Evolutionary conservation across 768 basidiomycete genomes (phyloP), one percentile per base, ranked within the genome.

Genomic region (Boletus sensibilis): DNA sequence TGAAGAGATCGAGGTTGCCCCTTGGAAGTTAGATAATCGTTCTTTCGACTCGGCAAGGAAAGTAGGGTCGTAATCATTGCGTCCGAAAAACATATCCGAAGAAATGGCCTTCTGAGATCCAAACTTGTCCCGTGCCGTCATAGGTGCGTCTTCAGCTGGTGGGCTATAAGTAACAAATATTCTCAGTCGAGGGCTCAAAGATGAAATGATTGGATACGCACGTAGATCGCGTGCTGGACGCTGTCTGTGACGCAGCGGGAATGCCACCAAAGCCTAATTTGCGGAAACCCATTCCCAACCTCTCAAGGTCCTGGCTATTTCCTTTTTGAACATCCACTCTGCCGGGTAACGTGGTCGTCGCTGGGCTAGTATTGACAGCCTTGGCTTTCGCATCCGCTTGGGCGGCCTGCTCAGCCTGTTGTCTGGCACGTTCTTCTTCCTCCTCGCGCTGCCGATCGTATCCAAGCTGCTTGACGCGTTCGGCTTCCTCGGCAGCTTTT

Each of bases 51-150:
- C 94, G 44, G 78, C 74, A 40, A 82, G 65, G 4, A 84, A 79
- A 37, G 71, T 65, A 2, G 92, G 84, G 68, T 98, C 95, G 74
- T 97, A 98, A 21, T 85, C 72, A 47, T 90, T 89, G 40, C 96
- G 83, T 23, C 88, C 93, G 70, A 98, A 98, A 78, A 88, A 98
- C 91, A 94, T 94, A 68, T 98, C 97, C 4, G 94, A 96, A 6
- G 95, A 98, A 70, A 99, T 99, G 52, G 84, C 94, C 69, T 98
- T 99, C 70, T 98, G 97, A 56, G 67, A 72, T 2, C 93, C 92
- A 70, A 98, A 99, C 64, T 91, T 92, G 9, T 95, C 89, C 55
- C 94, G 85, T 1, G 97, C 96, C 18, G 82, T 83, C 5, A 85
- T 94, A 0, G 86, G 85, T 27, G 85, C 76, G 50, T 90, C 84